phyloP scores from a whole-genome alignment of 495 filamentous ascomycete species.

The Lepraria neglecta region DNA sequence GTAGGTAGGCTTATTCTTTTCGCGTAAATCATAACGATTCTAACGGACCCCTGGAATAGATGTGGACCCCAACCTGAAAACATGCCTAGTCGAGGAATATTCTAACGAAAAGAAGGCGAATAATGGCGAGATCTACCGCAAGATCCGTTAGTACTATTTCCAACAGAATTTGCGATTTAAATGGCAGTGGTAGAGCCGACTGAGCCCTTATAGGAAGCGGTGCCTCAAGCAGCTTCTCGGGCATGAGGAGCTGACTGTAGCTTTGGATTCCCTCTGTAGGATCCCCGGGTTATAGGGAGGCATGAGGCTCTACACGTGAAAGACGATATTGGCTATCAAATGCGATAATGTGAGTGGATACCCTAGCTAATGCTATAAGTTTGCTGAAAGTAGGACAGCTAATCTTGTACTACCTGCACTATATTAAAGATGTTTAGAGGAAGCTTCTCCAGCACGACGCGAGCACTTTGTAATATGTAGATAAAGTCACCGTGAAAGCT shows the following conservation, averaged over 20 bases:
- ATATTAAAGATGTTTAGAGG: neutral
- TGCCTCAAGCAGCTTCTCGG: constrained; percentile 1
- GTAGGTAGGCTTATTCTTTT: neutral
- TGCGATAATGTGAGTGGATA: constrained; percentile 5
- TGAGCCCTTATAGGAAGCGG: neutral
- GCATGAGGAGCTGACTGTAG: constrained; percentile 1
- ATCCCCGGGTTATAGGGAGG: constrained; percentile 1
- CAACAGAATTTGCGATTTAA: constrained; percentile 12
- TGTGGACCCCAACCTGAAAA: constrained; percentile 7
- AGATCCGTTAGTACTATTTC: constrained; percentile 36
- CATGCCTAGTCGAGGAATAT: constrained; percentile 35
- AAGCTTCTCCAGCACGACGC: constrained; percentile 4
- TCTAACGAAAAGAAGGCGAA: constrained; percentile 32
- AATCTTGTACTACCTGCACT: constrained; percentile 1
- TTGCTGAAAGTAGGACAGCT: constrained; percentile 1
- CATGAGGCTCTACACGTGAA: neutral
- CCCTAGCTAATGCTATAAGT: neutral
- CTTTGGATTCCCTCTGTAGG: neutral
- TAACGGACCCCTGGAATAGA: constrained; percentile 1
- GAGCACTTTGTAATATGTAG: neutral
- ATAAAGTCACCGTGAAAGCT: neutral
- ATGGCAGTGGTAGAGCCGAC: constrained; percentile 2
- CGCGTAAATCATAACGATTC: too few relatives aligned
- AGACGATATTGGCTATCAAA: neutral
- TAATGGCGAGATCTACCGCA: constrained; percentile 39